Evolutionary conservation across 2,329 filamentous ascomycete species (phyloP).

Genomic region (Chaetothyriales sp.): DNA sequence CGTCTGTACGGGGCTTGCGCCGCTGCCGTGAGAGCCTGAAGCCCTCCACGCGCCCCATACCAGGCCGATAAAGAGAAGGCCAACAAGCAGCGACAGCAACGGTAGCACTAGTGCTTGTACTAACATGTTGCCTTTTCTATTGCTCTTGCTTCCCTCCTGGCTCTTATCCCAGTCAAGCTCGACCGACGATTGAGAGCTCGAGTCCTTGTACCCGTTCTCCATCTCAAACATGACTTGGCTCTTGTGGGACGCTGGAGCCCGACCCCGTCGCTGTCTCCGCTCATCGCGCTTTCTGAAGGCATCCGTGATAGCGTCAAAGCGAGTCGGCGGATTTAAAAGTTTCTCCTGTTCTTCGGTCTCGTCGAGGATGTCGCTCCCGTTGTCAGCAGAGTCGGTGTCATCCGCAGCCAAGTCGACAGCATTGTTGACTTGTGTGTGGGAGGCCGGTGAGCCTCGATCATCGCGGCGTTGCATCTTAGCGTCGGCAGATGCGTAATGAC

Average conservation of each 20-base stretch:
- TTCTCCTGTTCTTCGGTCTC: constrained; percentile 53
- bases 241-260: constrained; percentile 27
- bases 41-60: constrained; percentile 42
- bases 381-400: neutral
- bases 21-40: constrained; percentile 24
- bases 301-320: constrained; percentile 24
- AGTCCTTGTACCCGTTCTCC: constrained; percentile 61
- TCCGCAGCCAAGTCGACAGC: neutral
- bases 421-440: neutral
- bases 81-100: constrained; percentile 25
- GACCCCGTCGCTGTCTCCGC: constrained; percentile 36
- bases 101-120: constrained; percentile 14
- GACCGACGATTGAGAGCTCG: constrained; percentile 44
- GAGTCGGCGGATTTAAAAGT: constrained; percentile 27
- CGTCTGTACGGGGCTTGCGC: constrained; percentile 14
- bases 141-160: neutral
- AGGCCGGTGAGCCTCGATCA: neutral
- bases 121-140: constrained; percentile 16
- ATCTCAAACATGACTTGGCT: constrained; percentile 63
- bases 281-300: constrained; percentile 31
- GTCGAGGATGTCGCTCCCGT: constrained; percentile 37
- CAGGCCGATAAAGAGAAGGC: constrained; percentile 39
- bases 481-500: neutral
- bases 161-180: constrained; percentile 36
- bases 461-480: neutral